These are phyloP conservation scores for Senna tora DNA, from an alignment of 306 rosid genomes.

Conservation along the genomic window DNA sequence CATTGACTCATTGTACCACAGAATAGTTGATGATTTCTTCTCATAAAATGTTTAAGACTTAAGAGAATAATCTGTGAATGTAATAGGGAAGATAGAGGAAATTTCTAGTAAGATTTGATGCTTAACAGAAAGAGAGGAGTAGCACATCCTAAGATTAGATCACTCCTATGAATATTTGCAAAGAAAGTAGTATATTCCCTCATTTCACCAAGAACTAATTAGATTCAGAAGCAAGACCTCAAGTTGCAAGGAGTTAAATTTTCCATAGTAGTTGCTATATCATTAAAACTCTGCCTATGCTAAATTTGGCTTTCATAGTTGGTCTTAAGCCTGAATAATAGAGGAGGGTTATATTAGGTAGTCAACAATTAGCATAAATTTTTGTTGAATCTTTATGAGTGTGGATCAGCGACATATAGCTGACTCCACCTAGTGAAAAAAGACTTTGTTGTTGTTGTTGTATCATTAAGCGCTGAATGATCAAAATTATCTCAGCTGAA, in stretches of 20 bases:
- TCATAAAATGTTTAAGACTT: not conserved
- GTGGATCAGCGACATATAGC: too few relatives aligned
- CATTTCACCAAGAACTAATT: not conserved
- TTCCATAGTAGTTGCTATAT: not conserved
- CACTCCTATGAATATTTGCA: not conserved
- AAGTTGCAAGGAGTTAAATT: not conserved
- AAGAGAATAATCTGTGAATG: not conserved
- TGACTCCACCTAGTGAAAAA: too few relatives aligned
- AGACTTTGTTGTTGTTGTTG: too few relatives aligned
- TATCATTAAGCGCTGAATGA: slow-evolving; percentile 1
- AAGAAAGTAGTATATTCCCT: not conserved
- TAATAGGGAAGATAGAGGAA: slow-evolving; percentile 8
- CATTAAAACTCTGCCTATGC: too few relatives aligned
- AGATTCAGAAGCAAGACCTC: not conserved
- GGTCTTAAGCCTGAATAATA: too few relatives aligned
- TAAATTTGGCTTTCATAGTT: too few relatives aligned
- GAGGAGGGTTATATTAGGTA: too few relatives aligned
- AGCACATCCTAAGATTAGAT: not conserved
- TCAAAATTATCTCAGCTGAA: not conserved
- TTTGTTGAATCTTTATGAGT: too few relatives aligned
- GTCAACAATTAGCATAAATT: too few relatives aligned
- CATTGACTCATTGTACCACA: not conserved
- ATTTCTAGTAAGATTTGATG: not conserved
- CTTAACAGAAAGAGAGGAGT: not conserved
- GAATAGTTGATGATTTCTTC: not conserved